A percentile compares a stretch with the other conserved stretches of the same genome.
phyloP scores from a whole-genome alignment of 2,329 filamentous ascomycete genomes.

The Monosporascus sp. region DNA sequence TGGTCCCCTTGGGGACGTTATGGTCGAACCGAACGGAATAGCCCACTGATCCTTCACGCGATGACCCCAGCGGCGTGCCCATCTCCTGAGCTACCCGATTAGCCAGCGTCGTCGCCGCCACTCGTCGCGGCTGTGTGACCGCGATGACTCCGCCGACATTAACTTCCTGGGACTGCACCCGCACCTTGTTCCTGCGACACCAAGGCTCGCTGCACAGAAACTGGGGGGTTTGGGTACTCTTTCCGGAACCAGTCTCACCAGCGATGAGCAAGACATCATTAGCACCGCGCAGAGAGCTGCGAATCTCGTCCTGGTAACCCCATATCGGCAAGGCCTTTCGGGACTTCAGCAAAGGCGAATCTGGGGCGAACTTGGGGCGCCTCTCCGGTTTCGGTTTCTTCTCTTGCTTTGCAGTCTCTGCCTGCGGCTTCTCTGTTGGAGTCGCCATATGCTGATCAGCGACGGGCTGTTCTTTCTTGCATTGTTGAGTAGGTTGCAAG shows the following conservation, averaged over 20 bases:
- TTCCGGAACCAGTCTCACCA: slow-evolving; percentile 93
- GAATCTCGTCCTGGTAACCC: slow-evolving; percentile 66
- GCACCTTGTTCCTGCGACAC: slow-evolving; percentile 61
- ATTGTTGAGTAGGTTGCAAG: slow-evolving; percentile 40
- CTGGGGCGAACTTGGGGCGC: slow-evolving; percentile 5
- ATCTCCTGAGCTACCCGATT: slow-evolving; percentile 78
- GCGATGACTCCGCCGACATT: slow-evolving; percentile 76
- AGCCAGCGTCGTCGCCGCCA: slow-evolving; percentile 88
- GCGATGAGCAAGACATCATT: slow-evolving; percentile 74
- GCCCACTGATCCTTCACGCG: slow-evolving; percentile 58
- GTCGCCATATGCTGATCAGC: slow-evolving; percentile 3
- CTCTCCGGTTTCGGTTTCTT: slow-evolving; percentile 1
- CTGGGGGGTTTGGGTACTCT: slow-evolving; percentile 93
- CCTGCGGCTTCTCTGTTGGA: not conserved
- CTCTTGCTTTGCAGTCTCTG: slow-evolving; percentile 2
- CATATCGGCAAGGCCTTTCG: slow-evolving; percentile 78
- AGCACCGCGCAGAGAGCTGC: slow-evolving; percentile 53
- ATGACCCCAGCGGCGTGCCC: slow-evolving; percentile 46
- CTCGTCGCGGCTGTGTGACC: slow-evolving; percentile 88
- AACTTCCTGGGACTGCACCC: slow-evolving; percentile 39
- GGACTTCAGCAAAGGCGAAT: slow-evolving; percentile 28
- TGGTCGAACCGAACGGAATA: slow-evolving; percentile 96
- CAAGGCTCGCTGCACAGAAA: slow-evolving; percentile 76
- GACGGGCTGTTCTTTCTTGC: slow-evolving; percentile 23
- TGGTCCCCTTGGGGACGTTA: slow-evolving; percentile 71